phyloP scores from a whole-genome alignment of 2,329 filamentous ascomycete species.

The Chrysosporium keratinophilum region DNA sequence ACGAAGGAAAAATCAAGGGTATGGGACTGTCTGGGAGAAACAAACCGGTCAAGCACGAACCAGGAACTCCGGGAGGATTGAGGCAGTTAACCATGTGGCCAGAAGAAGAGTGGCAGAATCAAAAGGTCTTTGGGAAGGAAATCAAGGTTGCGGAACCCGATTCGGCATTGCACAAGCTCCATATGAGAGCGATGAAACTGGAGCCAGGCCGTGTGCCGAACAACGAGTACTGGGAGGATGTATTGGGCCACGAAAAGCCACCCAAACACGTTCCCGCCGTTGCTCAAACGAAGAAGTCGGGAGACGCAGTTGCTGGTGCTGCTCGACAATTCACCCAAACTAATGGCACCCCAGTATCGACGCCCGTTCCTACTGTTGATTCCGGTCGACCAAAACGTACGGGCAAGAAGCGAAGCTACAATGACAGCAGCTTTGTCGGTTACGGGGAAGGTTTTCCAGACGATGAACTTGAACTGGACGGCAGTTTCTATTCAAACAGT shows the following conservation, averaged over 20 bases:
- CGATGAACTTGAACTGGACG: constrained; percentile 35
- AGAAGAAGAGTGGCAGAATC: constrained; percentile 43
- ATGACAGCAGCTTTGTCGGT: constrained; percentile 43
- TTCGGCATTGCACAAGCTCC: constrained; percentile 33
- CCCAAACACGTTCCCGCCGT: constrained; percentile 25
- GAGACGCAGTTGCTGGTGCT: constrained; percentile 19
- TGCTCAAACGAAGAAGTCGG: constrained; percentile 22
- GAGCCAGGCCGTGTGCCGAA: constrained; percentile 38
- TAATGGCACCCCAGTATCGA: constrained; percentile 20
- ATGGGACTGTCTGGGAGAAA: constrained; percentile 40
- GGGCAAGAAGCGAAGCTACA: constrained; percentile 41
- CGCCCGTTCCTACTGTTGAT: constrained; percentile 18
- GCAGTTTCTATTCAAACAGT: constrained; percentile 35
- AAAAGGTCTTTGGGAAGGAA: constrained; percentile 39
- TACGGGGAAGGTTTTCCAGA: constrained; percentile 44
- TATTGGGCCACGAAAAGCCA: constrained; percentile 40
- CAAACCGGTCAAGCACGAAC: constrained; percentile 38
- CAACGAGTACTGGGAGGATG: constrained; percentile 40
- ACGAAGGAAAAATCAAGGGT: constrained; percentile 42
- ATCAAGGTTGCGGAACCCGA: constrained; percentile 36
- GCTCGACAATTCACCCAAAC: constrained; percentile 22
- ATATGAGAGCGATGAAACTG: constrained; percentile 39
- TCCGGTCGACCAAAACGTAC: constrained; percentile 36
- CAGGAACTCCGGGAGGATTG: constrained; percentile 31
- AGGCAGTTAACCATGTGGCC: constrained; percentile 38